Evolutionary conservation across 2,329 filamentous ascomycete genomes (phyloP).

Genomic region (Parafenestella ontariensis): DNA sequence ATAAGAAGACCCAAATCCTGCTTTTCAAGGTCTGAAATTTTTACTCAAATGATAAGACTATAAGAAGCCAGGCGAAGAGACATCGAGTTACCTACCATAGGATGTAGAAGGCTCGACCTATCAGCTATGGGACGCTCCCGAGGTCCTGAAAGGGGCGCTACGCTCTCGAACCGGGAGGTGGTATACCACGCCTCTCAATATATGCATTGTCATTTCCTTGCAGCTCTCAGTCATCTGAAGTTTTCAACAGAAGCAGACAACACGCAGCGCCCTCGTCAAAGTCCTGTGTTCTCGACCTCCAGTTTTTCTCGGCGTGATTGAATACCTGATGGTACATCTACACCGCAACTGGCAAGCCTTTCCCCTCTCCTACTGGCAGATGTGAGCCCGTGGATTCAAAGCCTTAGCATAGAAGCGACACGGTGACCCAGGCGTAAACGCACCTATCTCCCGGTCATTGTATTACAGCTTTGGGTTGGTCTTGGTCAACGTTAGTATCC

Average conservation of each 20-base stretch:
- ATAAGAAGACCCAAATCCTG: no score
- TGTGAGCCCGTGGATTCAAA: no score
- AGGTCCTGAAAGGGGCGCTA: not conserved
- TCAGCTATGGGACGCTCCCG: not conserved
- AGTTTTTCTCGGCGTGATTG: not conserved
- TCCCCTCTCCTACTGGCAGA: not conserved
- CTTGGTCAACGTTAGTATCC: no score
- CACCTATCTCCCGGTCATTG: no score
- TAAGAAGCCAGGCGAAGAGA: no score
- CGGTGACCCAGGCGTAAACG: no score
- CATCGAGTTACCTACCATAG: no score
- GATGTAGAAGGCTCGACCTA: no score
- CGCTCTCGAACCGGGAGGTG: not conserved
- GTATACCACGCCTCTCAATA: not conserved
- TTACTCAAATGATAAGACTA: no score
- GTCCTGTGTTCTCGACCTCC: not conserved
- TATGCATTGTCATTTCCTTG: not conserved
- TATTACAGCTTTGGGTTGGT: no score
- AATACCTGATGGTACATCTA: not conserved
- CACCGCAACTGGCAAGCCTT: not conserved
- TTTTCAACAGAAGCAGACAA: not conserved
- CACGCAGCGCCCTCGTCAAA: not conserved
- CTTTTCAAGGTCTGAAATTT: no score
- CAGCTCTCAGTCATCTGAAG: not conserved
- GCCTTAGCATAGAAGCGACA: no score